Evolutionary conservation across 768 basidiomycete species (phyloP).

Genomic region (Auricularia sp.): DNA sequence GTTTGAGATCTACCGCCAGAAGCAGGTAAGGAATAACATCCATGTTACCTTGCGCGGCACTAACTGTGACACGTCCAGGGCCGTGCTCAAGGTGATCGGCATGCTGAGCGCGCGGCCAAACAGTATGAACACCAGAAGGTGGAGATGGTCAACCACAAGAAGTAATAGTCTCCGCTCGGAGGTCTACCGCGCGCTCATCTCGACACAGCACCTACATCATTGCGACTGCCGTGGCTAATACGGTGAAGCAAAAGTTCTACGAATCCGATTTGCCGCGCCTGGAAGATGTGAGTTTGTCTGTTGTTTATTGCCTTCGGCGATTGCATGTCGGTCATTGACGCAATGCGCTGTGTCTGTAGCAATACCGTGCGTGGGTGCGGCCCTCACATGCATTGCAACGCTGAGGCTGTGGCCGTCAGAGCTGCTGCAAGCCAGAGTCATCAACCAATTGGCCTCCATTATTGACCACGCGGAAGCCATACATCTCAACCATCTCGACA

Average conservation of each 20-base stretch:
- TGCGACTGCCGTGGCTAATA: conserved; percentile 60
- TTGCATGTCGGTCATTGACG: conserved; percentile 10
- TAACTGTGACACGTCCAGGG: conserved; percentile 29
- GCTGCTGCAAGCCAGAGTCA: conserved; percentile 55
- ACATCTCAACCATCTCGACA: conserved; percentile 49
- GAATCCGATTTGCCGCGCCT: conserved; percentile 54
- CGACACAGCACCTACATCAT: conserved; percentile 54
- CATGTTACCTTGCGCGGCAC: neutral
- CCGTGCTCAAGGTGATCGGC: conserved; percentile 61
- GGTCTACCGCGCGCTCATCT: neutral
- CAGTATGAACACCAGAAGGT: conserved; percentile 67
- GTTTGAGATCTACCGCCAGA: conserved; percentile 64
- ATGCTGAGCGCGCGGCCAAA: conserved; percentile 61
- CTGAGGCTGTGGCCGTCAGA: conserved; percentile 31
- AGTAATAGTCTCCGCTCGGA: conserved; percentile 31
- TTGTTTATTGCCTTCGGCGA: conserved; percentile 3
- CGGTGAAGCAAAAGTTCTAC: conserved; percentile 61
- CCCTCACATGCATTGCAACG: neutral
- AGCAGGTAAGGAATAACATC: conserved; percentile 48
- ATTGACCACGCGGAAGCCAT: conserved; percentile 51
- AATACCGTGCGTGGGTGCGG: conserved; percentile 47
- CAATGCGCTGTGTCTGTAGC: conserved; percentile 36
- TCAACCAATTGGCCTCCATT: conserved; percentile 44
- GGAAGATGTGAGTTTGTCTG: conserved; percentile 50
- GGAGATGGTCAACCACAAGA: conserved; percentile 77